A percentile compares a stretch with the other conserved stretches of the same genome.
phyloP scores from a whole-genome alignment of 192 early-diverging fungal species.

The Coemansia sp. region DNA sequence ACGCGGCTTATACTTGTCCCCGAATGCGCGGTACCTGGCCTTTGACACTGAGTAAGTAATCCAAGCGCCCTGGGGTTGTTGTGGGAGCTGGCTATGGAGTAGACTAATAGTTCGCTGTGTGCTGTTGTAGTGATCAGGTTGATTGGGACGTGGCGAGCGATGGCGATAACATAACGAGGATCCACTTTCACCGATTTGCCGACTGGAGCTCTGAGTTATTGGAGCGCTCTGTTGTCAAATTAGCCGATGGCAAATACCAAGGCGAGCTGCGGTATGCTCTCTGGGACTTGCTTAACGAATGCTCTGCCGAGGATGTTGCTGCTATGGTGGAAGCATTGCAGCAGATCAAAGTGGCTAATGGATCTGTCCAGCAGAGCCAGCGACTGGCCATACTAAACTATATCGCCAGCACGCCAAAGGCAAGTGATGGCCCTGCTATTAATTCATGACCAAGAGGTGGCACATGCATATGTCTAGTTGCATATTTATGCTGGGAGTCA shows the following conservation, averaged over 20 bases:
- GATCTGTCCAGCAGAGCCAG: constrained; percentile 13
- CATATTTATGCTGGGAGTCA: background rate
- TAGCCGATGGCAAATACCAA: constrained; percentile 11
- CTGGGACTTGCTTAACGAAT: constrained; percentile 28
- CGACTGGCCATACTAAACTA: constrained; percentile 27
- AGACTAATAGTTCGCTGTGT: background rate
- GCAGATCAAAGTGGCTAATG: constrained; percentile 6
- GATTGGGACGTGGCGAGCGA: constrained; percentile 30
- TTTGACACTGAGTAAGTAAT: constrained; percentile 35
- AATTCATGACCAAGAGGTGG: background rate
- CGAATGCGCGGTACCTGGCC: constrained; percentile 27
- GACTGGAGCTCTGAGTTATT: constrained; percentile 26
- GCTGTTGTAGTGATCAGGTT: constrained; percentile 28
- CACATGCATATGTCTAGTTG: background rate
- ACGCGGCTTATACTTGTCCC: constrained; percentile 29
- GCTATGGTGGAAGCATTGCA: constrained; percentile 12
- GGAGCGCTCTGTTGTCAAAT: constrained; percentile 2
- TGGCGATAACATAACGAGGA: constrained; percentile 27
- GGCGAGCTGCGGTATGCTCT: constrained; percentile 33
- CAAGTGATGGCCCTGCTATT: constrained; percentile 2
- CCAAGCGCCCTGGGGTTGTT: background rate
- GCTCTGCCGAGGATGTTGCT: background rate
- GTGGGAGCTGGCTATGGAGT: background rate
- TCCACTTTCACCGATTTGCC: constrained; percentile 36
- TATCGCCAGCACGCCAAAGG: constrained; percentile 27